phyloP scores from a whole-genome alignment of 192 early-diverging fungal genomes.

The Backusella liffmaniae region DNA sequence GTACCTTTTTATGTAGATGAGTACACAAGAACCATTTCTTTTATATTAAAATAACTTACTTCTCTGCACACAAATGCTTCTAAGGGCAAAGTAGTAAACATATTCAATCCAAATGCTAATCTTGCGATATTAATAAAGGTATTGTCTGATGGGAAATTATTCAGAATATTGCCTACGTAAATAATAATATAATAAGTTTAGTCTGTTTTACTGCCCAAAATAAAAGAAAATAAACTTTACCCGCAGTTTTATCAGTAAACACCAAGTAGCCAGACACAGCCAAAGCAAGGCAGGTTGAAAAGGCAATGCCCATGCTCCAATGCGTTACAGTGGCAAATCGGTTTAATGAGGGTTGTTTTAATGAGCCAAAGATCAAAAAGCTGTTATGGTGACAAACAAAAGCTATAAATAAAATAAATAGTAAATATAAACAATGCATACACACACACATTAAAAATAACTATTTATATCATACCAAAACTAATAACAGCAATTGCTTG shows the following conservation, averaged over 20 bases:
- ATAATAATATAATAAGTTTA: not conserved
- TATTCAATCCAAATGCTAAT: conserved; percentile 87
- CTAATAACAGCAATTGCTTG: conserved; percentile 89
- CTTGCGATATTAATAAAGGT: conserved; percentile 84
- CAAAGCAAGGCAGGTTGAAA: conserved; percentile 68
- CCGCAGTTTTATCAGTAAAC: conserved; percentile 83
- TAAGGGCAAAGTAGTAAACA: conserved; percentile 92
- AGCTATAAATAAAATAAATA: conserved; percentile 41
- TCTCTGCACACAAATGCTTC: conserved; percentile 90
- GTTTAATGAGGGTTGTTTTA: conserved; percentile 78
- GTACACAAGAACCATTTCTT: not conserved
- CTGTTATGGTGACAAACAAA: conserved; percentile 98
- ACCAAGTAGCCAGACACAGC: conserved; percentile 73
- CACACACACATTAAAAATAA: not conserved
- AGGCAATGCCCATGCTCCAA: conserved; percentile 70
- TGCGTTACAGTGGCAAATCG: conserved; percentile 84
- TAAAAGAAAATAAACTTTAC: conserved; percentile 27
- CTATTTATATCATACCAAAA: conserved; percentile 56
- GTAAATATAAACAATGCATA: not conserved
- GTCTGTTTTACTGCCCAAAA: not conserved
- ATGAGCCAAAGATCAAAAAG: conserved; percentile 86
- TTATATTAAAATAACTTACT: conserved; percentile 35
- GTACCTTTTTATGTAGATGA: conserved; percentile 40
- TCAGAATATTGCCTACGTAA: conserved; percentile 76
- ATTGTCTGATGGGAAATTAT: conserved; percentile 82